Evolutionary conservation across 345 rosid species (phyloP).

Genomic region (thale cress (Arabidopsis thaliana)): TAIR10.1 NC_003071.7:15586501-15587000

Average conservation of each 20-base stretch:
- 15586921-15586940: slow-evolving; percentile 15
- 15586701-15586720: too few species aligned
- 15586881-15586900: background rate
- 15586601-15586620: background rate
- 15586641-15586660: too few species aligned
- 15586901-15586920: slow-evolving; percentile 11
- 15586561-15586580: background rate
- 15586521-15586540: background rate
- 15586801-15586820: too few species aligned
- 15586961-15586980: slow-evolving; percentile 42
- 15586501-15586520: slow-evolving; percentile 2
- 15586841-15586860: background rate
- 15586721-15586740: background rate
- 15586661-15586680: background rate
- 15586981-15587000: slow-evolving; percentile 25
- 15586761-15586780: background rate
- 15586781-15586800: background rate
- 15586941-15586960: slow-evolving; percentile 29
- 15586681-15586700: too few species aligned
- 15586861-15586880: background rate
- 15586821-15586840: background rate
- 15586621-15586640: background rate
- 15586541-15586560: background rate
- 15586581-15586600: background rate
- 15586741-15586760: background rate